Evolutionary conservation across 306 rosid species (phyloP).

Genomic region (Cyamopsis tetragonoloba): DNA sequence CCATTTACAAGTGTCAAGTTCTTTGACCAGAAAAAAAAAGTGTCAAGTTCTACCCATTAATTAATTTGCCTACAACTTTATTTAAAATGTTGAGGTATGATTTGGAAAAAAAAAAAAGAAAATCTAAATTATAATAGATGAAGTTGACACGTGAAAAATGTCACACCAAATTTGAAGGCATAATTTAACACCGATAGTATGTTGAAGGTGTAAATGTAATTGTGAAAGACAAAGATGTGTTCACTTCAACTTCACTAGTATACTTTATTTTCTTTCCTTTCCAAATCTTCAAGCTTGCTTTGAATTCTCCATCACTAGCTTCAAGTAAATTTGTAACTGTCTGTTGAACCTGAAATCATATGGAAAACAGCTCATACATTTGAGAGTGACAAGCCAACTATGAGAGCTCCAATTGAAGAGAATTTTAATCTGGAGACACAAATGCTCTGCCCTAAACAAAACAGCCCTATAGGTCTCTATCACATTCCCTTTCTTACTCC

Average conservation of each 20-base stretch:
- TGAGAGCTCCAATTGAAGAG: slow-evolving; percentile 15
- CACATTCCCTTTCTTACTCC: slow-evolving; percentile 27
- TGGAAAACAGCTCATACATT: slow-evolving; percentile 23
- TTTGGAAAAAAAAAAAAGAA: no score
- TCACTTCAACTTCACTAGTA: not conserved
- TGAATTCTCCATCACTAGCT: not conserved
- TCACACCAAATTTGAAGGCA: no score
- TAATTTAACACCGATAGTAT: not conserved
- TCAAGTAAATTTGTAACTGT: not conserved
- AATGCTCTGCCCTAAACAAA: slow-evolving; percentile 25
- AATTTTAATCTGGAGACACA: slow-evolving; percentile 28
- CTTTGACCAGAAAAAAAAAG: no score
- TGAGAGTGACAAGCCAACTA: slow-evolving; percentile 24
- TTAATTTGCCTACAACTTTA: no score
- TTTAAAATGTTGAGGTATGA: no score
- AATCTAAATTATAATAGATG: no score
- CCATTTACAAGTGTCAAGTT: no score
- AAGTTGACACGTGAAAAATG: no score
- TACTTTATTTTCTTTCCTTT: not conserved
- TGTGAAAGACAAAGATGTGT: not conserved
- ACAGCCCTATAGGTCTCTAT: slow-evolving; percentile 18
- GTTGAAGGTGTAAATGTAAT: not conserved
- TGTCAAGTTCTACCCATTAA: no score
- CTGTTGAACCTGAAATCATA: slow-evolving; percentile 5
- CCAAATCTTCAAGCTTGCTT: not conserved